phyloP scores from a whole-genome alignment of 331 rosid genomes.

The Phaseolus coccineus region DNA sequence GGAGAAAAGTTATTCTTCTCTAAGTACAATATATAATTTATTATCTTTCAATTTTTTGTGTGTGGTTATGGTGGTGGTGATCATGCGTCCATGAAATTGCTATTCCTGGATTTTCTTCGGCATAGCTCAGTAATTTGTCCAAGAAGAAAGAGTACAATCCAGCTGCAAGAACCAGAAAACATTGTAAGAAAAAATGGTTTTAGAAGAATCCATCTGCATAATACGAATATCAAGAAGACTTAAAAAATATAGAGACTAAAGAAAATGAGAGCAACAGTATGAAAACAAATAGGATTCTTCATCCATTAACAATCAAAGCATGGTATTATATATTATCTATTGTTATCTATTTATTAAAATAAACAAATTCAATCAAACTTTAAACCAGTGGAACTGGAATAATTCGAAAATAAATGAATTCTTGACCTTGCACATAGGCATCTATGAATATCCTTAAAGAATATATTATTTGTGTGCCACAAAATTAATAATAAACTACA shows the following conservation, averaged over 20 bases:
- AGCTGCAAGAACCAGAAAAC: constrained; percentile 61
- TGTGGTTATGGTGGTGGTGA: too few species aligned
- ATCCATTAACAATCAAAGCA: too few species aligned
- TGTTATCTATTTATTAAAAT: too few species aligned
- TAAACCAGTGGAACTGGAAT: not conserved
- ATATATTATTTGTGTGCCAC: not conserved
- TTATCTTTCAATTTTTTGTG: too few species aligned
- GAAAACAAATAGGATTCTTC: not conserved
- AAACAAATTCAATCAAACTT: not conserved
- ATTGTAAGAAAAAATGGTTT: constrained; percentile 36
- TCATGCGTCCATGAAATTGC: too few species aligned
- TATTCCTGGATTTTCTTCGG: too few species aligned
- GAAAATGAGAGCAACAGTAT: not conserved
- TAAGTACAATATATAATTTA: too few species aligned
- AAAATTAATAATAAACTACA: not conserved
- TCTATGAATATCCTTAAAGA: not conserved
- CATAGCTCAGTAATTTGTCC: too few species aligned
- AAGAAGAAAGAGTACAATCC: constrained; percentile 63
- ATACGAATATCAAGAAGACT: constrained; percentile 15
- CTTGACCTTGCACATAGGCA: not conserved
- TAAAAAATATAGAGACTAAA: constrained; percentile 19
- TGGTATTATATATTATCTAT: too few species aligned
- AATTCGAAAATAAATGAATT: not conserved
- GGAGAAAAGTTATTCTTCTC: too few species aligned
- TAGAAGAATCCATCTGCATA: constrained; percentile 29